Percentiles rank a stretch among this genome's conserved stretches.
Conservation (phyloP, 1,284 basidiomycete genomes). For the Calocybe gambosa region DNA sequence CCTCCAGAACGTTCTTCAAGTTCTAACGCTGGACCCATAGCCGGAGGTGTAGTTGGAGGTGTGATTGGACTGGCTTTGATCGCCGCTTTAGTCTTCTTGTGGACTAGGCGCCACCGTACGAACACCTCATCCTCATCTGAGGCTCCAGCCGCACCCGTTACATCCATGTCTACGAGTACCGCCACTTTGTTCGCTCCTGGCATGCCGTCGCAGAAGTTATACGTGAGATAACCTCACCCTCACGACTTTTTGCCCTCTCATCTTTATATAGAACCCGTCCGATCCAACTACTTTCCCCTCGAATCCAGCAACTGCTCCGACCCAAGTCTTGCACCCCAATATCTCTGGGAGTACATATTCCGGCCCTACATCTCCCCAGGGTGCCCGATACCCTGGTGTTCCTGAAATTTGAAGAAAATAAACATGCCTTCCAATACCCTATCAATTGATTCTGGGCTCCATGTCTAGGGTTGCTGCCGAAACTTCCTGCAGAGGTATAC, state of each 20-base stretch:
- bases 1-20: no score
- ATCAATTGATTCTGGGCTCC: neutral
- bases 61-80: constrained; percentile 29
- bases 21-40: constrained; percentile 36
- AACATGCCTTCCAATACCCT: neutral
- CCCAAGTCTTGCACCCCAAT: constrained; percentile 1
- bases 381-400: neutral
- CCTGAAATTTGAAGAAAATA: neutral
- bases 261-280: constrained; percentile 30
- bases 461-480: no score
- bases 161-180: constrained; percentile 13
- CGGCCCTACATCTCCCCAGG: neutral
- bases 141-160: constrained; percentile 7
- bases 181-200: neutral
- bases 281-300: constrained; percentile 33
- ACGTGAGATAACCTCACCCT: constrained; percentile 21
- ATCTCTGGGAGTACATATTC: constrained; percentile 15
- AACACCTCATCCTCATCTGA: constrained; percentile 17
- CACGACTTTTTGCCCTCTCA: constrained; percentile 6
- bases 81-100: constrained; percentile 27
- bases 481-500: no score
- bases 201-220: constrained; percentile 25
- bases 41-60: constrained; percentile 38
- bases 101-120: constrained; percentile 26
- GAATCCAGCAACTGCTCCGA: neutral